Conservation (phyloP, 208 protist species). For the Crithidia fasciculata region DNA sequence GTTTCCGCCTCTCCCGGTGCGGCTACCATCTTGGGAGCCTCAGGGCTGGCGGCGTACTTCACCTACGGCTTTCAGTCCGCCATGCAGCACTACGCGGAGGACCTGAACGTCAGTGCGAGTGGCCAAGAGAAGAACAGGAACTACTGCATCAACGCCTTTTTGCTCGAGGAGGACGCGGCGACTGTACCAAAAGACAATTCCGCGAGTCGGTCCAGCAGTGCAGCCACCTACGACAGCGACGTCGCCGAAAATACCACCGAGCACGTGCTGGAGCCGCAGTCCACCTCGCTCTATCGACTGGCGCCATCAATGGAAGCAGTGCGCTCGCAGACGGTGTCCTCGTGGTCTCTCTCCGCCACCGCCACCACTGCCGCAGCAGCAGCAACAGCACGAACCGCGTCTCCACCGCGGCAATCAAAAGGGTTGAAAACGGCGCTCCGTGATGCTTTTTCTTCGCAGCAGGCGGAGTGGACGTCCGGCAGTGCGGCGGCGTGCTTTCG, state of each 20-base stretch:
- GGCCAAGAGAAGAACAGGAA: too few species aligned
- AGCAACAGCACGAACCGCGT: not conserved
- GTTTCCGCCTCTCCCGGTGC: not conserved
- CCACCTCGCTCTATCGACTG: constrained; percentile 25
- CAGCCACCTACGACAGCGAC: constrained; percentile 31
- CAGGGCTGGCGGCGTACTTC: constrained; percentile 21
- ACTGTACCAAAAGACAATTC: too few species aligned
- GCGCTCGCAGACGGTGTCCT: too few species aligned
- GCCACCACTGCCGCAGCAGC: not conserved
- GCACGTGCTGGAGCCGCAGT: constrained; percentile 6
- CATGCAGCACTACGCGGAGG: constrained; percentile 21
- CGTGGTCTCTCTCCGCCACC: too few species aligned
- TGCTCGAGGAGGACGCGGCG: too few species aligned
- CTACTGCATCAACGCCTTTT: too few species aligned
- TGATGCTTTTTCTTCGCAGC: not conserved
- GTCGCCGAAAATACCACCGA: not conserved
- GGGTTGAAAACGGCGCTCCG: not conserved
- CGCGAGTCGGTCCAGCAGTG: constrained; percentile 7
- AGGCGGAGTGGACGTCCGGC: not conserved
- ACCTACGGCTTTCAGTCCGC: constrained; percentile 32
- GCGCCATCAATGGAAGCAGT: not conserved
- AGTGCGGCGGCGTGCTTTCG: constrained; percentile 17
- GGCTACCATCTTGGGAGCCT: constrained; percentile 15
- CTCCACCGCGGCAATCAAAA: too few species aligned
- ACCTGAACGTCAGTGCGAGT: not conserved